Conservation (phyloP, 2,329 filamentous ascomycete genomes). For the Graphiopsis chlorocephala region DNA sequence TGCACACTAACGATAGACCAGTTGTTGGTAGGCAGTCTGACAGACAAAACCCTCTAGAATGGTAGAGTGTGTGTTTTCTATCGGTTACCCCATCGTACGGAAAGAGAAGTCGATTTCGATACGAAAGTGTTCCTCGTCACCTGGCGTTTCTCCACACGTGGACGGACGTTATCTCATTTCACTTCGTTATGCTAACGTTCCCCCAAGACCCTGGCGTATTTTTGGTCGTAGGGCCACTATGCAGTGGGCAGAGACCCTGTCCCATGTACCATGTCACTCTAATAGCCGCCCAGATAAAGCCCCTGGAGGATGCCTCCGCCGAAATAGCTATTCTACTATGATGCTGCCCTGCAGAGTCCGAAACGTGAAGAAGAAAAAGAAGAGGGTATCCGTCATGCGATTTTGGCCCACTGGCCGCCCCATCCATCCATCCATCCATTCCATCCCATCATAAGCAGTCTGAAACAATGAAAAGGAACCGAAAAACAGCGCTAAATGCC, state of each 20-base stretch:
- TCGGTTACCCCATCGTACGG: not conserved
- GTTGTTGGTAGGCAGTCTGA: too few relatives aligned
- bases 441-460: not conserved
- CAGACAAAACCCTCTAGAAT: too few relatives aligned
- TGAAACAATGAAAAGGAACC: not conserved
- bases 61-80: too few relatives aligned
- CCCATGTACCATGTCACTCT: not conserved
- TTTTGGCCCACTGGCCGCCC: not conserved
- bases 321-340: not conserved
- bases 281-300: not conserved
- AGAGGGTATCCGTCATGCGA: conserved; percentile 3
- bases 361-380: not conserved
- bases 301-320: not conserved
- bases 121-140: not conserved
- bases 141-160: not conserved
- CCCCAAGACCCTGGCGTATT: not conserved
- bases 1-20: too few relatives aligned
- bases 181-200: not conserved
- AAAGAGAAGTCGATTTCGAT: not conserved
- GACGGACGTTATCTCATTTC: not conserved
- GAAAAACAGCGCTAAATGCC: not conserved
- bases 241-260: not conserved
- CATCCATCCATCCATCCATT: not conserved
- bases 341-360: conserved; percentile 2
- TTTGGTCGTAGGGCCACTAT: not conserved